A percentile compares a stretch with the other conserved stretches of the same genome.
These are phyloP conservation scores for Talaromyces sp. DNA, from an alignment of 2,329 filamentous ascomycete species.

Conservation along the genomic window DNA sequence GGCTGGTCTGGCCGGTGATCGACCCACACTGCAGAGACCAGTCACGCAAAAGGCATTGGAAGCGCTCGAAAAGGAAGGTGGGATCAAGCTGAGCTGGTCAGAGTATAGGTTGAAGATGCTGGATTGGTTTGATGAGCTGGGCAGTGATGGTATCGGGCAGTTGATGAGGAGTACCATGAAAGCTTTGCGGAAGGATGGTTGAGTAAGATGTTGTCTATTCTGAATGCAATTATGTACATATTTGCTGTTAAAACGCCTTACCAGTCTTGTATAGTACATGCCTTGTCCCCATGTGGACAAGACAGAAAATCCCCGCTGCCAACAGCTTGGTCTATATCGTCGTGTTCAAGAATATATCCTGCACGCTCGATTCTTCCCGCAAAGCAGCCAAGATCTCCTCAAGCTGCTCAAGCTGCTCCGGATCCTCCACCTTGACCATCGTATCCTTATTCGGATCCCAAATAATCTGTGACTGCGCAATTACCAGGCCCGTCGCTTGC, in stretches of 20 bases:
- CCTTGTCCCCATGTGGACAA: background rate
- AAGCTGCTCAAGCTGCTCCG: conserved; percentile 57
- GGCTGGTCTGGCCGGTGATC: conserved; percentile 20
- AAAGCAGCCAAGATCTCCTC: conserved; percentile 54
- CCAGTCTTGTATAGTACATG: background rate
- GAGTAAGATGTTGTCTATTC: background rate
- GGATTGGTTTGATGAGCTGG: conserved; percentile 62
- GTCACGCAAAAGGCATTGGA: conserved; percentile 67
- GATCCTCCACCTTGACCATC: conserved; percentile 61
- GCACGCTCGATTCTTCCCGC: conserved; percentile 69
- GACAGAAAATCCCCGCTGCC: background rate
- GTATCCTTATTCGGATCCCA: conserved; percentile 84
- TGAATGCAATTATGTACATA: background rate
- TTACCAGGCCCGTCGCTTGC: conserved; percentile 62
- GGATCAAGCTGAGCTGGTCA: conserved; percentile 67
- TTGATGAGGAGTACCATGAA: conserved; percentile 82
- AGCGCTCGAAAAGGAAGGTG: conserved; percentile 63
- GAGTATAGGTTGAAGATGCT: conserved; percentile 74
- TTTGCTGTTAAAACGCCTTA: background rate
- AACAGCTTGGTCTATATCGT: conserved; percentile 22
- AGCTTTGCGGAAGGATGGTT: conserved; percentile 57
- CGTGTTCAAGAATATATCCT: conserved; percentile 74
- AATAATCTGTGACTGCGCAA: conserved; percentile 75
- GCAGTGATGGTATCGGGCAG: conserved; percentile 64
- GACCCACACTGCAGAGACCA: conserved; percentile 47